These are phyloP conservation scores for Skeletonema grethae DNA, from an alignment of 108 stramenopile species.

Conservation along the genomic window DNA sequence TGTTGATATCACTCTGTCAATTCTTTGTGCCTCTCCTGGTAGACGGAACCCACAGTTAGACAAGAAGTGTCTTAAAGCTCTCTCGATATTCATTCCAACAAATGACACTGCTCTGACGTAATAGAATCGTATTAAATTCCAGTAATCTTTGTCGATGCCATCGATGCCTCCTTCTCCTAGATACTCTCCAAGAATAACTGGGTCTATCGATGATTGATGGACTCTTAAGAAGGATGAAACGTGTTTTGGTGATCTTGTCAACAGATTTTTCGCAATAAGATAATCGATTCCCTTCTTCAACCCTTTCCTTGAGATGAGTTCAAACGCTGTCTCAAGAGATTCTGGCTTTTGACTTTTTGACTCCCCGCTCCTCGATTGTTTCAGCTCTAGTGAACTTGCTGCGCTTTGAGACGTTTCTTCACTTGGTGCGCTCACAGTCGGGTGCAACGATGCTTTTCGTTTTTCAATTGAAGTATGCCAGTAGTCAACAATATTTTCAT, in stretches of 20 bases:
- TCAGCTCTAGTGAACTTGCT: neutral
- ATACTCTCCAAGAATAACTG: slow-evolving; percentile 87
- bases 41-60: slow-evolving; percentile 92
- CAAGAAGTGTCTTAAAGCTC: slow-evolving; percentile 88
- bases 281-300: slow-evolving; percentile 94
- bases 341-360: slow-evolving; percentile 44
- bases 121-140: slow-evolving; percentile 87
- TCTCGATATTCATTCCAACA: slow-evolving; percentile 92
- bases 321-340: slow-evolving; percentile 66
- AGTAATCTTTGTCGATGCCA: slow-evolving; percentile 80
- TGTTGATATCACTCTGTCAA: slow-evolving; percentile 88
- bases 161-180: slow-evolving; percentile 84
- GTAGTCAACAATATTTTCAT: slow-evolving; percentile 59
- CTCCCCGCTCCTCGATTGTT: slow-evolving; percentile 37
- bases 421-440: neutral
- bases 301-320: slow-evolving; percentile 79
- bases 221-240: slow-evolving; percentile 88
- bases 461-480: slow-evolving; percentile 63
- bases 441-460: slow-evolving; percentile 36
- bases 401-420: neutral
- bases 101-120: slow-evolving; percentile 91
- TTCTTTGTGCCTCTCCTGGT: slow-evolving; percentile 97
- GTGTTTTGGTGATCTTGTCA: slow-evolving; percentile 90
- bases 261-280: slow-evolving; percentile 86
- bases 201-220: slow-evolving; percentile 80